Evolutionary conservation across 805 yeast species (phyloP).

Genomic region (Lipomyces yamanashiensis): DNA sequence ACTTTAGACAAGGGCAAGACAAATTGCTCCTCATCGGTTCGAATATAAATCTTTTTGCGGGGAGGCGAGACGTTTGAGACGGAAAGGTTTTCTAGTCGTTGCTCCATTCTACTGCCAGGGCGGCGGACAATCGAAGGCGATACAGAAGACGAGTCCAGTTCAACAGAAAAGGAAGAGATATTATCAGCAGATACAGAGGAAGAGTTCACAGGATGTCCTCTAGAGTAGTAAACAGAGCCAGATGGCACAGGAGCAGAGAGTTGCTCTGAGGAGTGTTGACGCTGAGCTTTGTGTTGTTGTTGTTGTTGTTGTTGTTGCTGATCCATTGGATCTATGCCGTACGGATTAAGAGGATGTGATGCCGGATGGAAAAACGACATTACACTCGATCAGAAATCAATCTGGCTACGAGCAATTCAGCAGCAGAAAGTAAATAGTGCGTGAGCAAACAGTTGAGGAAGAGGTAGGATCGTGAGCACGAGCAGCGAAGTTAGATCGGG

Average conservation of each 20-base stretch:
- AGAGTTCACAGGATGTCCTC: not conserved
- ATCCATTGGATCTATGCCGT: constrained; percentile 16
- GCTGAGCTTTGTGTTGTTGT: constrained; percentile 4
- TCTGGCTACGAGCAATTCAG: not conserved
- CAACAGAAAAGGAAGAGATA: not conserved
- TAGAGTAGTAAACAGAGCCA: not conserved
- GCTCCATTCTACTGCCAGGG: not conserved
- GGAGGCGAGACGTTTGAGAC: constrained; percentile 2
- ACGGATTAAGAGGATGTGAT: constrained; percentile 31
- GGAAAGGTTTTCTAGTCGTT: not conserved
- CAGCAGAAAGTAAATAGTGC: not conserved
- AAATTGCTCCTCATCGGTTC: constrained; percentile 34
- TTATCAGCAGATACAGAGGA: constrained; percentile 1
- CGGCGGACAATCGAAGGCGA: not conserved
- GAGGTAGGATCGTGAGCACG: not conserved
- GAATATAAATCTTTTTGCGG: constrained; percentile 26
- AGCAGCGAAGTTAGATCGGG: too few species aligned
- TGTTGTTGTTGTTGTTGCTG: not conserved
- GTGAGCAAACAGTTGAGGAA: not conserved
- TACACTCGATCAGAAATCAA: not conserved
- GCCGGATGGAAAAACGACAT: constrained; percentile 34
- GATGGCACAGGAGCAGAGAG: not conserved
- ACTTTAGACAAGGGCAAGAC: constrained; percentile 32
- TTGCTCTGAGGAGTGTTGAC: constrained; percentile 2
- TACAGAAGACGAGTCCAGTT: not conserved